Evolutionary conservation across 805 yeast genomes (phyloP).

Genomic region (Lipomyces spencermartinsiae): DNA sequence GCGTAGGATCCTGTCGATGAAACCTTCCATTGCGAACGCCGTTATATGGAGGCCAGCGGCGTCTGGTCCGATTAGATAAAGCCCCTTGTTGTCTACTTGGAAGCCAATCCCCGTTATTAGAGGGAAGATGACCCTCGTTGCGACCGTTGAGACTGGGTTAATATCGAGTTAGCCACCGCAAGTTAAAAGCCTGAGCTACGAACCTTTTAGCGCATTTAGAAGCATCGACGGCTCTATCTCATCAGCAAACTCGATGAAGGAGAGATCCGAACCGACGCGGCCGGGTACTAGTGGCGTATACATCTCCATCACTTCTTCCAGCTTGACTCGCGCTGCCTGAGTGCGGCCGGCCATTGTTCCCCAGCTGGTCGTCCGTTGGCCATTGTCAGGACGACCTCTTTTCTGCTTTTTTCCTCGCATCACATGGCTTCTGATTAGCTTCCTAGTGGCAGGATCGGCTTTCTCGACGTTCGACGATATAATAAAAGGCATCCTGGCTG

Average conservation of each 20-base stretch:
- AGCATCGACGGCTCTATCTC: background rate
- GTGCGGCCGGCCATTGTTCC: background rate
- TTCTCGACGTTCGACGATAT: background rate
- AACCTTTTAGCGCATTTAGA: background rate
- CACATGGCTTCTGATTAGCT: background rate
- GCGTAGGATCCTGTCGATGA: background rate
- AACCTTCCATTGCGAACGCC: background rate
- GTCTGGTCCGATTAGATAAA: background rate
- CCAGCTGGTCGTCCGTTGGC: background rate
- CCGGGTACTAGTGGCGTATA: background rate
- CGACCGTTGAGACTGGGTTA: background rate
- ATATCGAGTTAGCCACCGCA: background rate
- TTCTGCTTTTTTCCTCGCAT: background rate
- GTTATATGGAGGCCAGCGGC: background rate
- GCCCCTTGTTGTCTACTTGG: background rate
- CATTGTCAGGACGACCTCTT: background rate
- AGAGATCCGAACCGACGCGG: conserved; percentile 1
- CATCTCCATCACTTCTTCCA: background rate
- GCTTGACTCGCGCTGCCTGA: background rate
- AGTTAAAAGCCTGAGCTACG: background rate
- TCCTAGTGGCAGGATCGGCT: background rate
- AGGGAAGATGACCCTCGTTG: background rate
- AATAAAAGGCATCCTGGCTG: background rate
- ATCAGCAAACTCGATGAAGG: background rate
- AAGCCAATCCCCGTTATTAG: background rate